Evolutionary conservation across 1,284 basidiomycete genomes (phyloP).

Genomic region (Rugosomyces carneus): DNA sequence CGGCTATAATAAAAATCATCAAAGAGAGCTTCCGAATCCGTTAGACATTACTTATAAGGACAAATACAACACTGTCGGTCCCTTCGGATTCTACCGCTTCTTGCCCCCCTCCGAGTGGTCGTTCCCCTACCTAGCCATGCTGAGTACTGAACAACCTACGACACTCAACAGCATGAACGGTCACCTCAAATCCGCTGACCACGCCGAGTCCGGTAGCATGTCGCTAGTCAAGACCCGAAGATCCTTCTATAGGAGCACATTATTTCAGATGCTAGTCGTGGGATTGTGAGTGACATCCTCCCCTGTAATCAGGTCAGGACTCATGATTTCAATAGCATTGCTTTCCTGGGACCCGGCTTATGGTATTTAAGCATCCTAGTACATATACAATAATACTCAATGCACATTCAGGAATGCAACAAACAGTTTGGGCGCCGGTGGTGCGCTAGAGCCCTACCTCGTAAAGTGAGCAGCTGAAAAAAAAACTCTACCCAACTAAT

Average conservation of each 20-base stretch:
- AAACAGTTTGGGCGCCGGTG: constrained; percentile 17
- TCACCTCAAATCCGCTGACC: background rate
- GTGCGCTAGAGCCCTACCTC: constrained; percentile 17
- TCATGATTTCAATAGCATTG: constrained; percentile 9
- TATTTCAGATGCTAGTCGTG: constrained; percentile 15
- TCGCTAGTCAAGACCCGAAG: background rate
- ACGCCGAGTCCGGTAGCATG: background rate
- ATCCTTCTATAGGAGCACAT: constrained; percentile 15
- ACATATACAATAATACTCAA: background rate
- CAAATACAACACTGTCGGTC: constrained; percentile 5
- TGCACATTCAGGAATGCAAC: constrained; percentile 15
- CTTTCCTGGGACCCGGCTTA: constrained; percentile 16
- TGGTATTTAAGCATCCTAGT: constrained; percentile 8
- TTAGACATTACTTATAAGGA: constrained; percentile 1
- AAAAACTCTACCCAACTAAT: background rate
- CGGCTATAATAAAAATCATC: background rate
- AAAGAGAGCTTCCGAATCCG: constrained; percentile 3
- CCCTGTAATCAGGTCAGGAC: background rate
- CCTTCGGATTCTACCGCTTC: constrained; percentile 2
- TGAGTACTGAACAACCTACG: background rate
- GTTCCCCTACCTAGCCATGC: background rate
- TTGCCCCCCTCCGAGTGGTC: background rate
- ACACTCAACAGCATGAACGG: background rate
- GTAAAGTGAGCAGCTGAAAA: constrained; percentile 12
- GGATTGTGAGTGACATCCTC: constrained; percentile 11